A percentile compares a stretch with the other conserved stretches of the same genome.
Evolutionary conservation across 371 early-diverging fungal species (phyloP).

Genomic region (Circinella minor): DNA sequence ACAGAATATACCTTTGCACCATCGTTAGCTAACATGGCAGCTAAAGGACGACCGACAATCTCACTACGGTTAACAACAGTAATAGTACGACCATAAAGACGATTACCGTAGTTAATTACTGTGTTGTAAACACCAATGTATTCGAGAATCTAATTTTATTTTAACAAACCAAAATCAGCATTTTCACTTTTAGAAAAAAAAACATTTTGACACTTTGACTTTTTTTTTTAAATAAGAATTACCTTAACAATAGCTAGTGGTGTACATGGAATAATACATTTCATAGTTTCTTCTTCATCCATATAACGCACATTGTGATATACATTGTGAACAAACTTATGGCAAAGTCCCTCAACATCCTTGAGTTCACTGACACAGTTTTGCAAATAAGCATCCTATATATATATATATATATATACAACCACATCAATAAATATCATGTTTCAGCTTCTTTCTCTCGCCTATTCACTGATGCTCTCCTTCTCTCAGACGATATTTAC

Average conservation of each 20-base stretch:
- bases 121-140: constrained; percentile 92
- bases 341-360: constrained; percentile 97
- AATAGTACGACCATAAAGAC: constrained; percentile 92
- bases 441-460: neutral
- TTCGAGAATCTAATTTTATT: constrained; percentile 72
- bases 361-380: constrained; percentile 86
- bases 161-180: constrained; percentile 1
- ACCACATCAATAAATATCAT: neutral
- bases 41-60: constrained; percentile 96
- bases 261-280: constrained; percentile 96
- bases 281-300: constrained; percentile 79
- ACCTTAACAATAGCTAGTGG: constrained; percentile 95
- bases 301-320: constrained; percentile 95
- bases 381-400: constrained; percentile 90
- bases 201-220: neutral
- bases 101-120: constrained; percentile 90
- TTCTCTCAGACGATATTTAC: constrained; percentile 32
- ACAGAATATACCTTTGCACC: constrained; percentile 96
- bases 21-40: constrained; percentile 97
- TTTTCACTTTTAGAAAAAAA: neutral
- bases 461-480: neutral
- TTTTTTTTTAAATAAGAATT: neutral
- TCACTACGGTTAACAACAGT: constrained; percentile 95
- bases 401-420: constrained; percentile 23
- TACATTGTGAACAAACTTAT: constrained; percentile 91